Evolutionary conservation across 441 rosid species (phyloP).

Genomic region (Pelargonium myrrhifolium): DNA sequence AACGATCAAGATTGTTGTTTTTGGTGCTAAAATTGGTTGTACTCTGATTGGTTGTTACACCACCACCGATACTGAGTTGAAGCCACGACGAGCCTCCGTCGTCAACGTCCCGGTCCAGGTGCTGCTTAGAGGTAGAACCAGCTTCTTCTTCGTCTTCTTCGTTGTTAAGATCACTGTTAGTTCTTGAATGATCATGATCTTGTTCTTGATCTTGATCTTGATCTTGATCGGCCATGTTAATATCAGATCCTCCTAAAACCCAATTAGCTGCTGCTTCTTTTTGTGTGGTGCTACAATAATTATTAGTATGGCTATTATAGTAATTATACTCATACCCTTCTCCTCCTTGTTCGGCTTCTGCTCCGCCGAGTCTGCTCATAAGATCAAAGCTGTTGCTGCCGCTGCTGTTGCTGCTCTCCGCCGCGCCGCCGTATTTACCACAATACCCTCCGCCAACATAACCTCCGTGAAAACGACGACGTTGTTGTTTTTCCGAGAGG

Average conservation of each 20-base stretch:
- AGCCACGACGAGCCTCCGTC: slow-evolving; percentile 53
- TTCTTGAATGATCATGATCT: slow-evolving; percentile 73
- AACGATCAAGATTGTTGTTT: too few species aligned
- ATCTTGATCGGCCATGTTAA: slow-evolving; percentile 66
- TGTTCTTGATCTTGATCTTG: neutral
- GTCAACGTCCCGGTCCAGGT: slow-evolving; percentile 23
- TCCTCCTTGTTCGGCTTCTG: slow-evolving; percentile 20
- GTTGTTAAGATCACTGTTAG: slow-evolving; percentile 43
- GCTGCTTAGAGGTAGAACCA: neutral
- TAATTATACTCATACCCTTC: slow-evolving; percentile 23
- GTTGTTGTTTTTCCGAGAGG: slow-evolving; percentile 21
- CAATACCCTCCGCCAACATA: slow-evolving; percentile 15
- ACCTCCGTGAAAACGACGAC: slow-evolving; percentile 21
- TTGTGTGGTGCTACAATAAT: too few species aligned
- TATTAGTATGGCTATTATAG: slow-evolving; percentile 23
- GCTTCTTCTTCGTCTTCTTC: slow-evolving; percentile 16
- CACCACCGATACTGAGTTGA: slow-evolving; percentile 60
- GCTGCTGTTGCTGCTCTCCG: neutral
- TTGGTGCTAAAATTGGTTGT: too few species aligned
- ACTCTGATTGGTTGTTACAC: slow-evolving; percentile 23
- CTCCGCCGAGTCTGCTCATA: slow-evolving; percentile 23
- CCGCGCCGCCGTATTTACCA: neutral
- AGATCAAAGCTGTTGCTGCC: slow-evolving; percentile 22
- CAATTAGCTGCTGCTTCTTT: too few species aligned
- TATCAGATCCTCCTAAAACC: slow-evolving; percentile 47